phyloP scores from a whole-genome alignment of 1,284 basidiomycete species.

The Cryptococcus deneoformans region DNA sequence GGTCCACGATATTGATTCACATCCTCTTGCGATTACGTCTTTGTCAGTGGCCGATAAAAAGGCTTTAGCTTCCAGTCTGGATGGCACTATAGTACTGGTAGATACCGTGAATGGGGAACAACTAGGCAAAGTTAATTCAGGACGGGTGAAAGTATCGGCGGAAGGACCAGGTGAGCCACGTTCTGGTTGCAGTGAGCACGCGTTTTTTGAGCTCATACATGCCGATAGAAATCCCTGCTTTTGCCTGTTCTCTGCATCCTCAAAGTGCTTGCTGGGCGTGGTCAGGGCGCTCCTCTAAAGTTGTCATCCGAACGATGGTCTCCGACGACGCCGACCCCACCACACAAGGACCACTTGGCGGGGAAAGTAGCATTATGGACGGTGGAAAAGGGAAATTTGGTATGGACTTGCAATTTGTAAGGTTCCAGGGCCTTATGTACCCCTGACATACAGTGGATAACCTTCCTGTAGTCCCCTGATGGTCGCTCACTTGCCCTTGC shows the following conservation, averaged over 20 bases:
- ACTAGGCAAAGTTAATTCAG: slow-evolving; percentile 68
- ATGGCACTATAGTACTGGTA: slow-evolving; percentile 71
- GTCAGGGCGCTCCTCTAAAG: slow-evolving; percentile 69
- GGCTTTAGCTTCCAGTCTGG: slow-evolving; percentile 72
- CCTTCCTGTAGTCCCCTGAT: slow-evolving; percentile 66
- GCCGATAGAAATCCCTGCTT: slow-evolving; percentile 55
- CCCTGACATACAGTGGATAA: neutral
- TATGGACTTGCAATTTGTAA: slow-evolving; percentile 71
- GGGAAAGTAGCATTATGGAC: slow-evolving; percentile 51
- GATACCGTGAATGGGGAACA: slow-evolving; percentile 62
- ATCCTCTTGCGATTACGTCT: slow-evolving; percentile 70
- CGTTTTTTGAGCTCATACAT: neutral
- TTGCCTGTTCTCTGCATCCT: slow-evolving; percentile 76
- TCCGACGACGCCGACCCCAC: slow-evolving; percentile 48
- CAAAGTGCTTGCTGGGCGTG: slow-evolving; percentile 68
- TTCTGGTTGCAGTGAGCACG: too few species aligned
- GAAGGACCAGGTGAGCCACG: slow-evolving; percentile 63
- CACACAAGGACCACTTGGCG: slow-evolving; percentile 54
- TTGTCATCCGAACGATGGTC: slow-evolving; percentile 47
- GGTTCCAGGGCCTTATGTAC: slow-evolving; percentile 38
- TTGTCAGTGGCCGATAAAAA: slow-evolving; percentile 66
- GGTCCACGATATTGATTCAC: slow-evolving; percentile 60
- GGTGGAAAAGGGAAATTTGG: slow-evolving; percentile 76
- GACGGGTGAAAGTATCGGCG: slow-evolving; percentile 55
- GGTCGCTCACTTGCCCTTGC: slow-evolving; percentile 72